A percentile compares a stretch with the other conserved stretches of the same genome.
These are phyloP conservation scores for Boechera stricta DNA, from an alignment of 345 rosid species.

Conservation along the genomic window DNA sequence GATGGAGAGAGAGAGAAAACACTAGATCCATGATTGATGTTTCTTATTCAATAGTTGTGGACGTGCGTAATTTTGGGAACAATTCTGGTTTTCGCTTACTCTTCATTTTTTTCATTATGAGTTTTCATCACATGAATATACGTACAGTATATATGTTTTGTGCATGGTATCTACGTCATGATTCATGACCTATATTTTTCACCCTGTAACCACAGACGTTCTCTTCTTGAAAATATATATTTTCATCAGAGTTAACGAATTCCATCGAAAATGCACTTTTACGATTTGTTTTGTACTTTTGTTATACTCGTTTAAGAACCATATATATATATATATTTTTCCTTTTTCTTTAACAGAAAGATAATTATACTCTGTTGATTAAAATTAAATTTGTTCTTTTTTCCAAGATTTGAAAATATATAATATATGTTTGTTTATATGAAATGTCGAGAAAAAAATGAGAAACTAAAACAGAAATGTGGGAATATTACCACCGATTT, in stretches of 20 bases:
- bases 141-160: neutral
- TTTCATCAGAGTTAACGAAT: too few species aligned
- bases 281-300: neutral
- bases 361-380: neutral
- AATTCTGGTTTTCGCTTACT: neutral
- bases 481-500: neutral
- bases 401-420: neutral
- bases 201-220: too few species aligned
- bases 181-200: neutral
- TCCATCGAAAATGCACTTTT: neutral
- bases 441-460: neutral
- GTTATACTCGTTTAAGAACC: neutral
- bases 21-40: constrained; percentile 32
- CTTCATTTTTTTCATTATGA: neutral
- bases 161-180: neutral
- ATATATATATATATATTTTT: neutral
- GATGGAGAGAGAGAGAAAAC: neutral
- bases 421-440: neutral
- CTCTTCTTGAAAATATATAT: too few species aligned
- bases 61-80: constrained; percentile 40
- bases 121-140: neutral
- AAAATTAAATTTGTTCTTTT: neutral
- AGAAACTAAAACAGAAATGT: neutral
- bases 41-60: constrained; percentile 31
- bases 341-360: neutral